Base-by-base conservation (phyloP, 108 stramenopile species). In the Nitzschia sp. region DNA sequence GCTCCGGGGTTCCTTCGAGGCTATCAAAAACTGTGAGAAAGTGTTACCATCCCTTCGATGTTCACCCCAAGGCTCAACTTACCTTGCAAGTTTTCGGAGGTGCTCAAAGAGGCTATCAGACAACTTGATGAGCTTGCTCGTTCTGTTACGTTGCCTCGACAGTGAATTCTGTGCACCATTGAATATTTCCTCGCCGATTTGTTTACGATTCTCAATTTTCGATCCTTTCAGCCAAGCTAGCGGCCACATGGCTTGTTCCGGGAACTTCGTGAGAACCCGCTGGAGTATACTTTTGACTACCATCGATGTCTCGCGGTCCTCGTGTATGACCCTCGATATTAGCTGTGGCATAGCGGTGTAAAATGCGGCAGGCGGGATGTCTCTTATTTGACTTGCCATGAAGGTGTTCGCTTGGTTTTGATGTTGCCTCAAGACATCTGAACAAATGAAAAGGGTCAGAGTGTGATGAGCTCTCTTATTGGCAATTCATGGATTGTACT, bases 321-420 rank as follows among this genome's bases (percentile, higher is more conserved):
- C 27, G 68, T 96, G 91, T 9, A 66, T 72, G 17, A 92, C 78
- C 35, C 87, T 75, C 16, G 90, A 86, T 17, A 94, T 72, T 0
- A 96, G 80, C 66, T 96, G 96, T 8, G 96, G 88, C 41, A 92
- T 63, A 16, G 90, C 91, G 11, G 89, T 90, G 65, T 96, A 96
- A 66, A 91, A 94, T 6, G 88, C 65, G 44, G 69, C 64, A 41
- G 80, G 58, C 19, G 93, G 89, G 36, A 94, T 88, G 17, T 62
- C 60, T 29, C 71, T 74, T 3, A 77, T 66, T 30, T 79, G 63
- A 45, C 60, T 68, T 21, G 77, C 73, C 57, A 96, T 82, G 25
- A 84, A 44, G 17, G 64, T 65, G 66, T 95, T 95, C 53, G 81
- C 76, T 52, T 77, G 53, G 9, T 73, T 63, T 85, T 92, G 90